Percentiles rank a stretch among this genome's conserved stretches.
phyloP scores from a whole-genome alignment of 148 eudicot genomes.

The Rhododendron vialii region DNA sequence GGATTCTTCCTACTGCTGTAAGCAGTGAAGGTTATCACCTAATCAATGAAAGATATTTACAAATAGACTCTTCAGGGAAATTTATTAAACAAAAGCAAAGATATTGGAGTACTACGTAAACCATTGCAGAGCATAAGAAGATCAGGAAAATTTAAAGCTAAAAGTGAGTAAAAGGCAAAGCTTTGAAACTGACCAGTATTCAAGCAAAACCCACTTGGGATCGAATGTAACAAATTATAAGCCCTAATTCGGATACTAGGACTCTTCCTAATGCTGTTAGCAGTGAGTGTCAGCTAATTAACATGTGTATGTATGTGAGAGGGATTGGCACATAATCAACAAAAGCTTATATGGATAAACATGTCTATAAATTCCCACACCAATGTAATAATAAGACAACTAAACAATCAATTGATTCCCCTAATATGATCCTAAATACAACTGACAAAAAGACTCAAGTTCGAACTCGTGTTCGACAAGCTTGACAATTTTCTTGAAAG shows the following conservation, averaged over 20 bases:
- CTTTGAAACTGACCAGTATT: neutral
- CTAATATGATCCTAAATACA: neutral
- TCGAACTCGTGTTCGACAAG: neutral
- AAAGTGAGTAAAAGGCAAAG: neutral
- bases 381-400: neutral
- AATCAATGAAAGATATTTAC: neutral
- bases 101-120: neutral
- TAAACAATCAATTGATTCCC: neutral
- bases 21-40: neutral
- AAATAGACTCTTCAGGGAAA: neutral
- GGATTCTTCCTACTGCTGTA: neutral
- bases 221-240: neutral
- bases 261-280: neutral
- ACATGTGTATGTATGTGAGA: neutral
- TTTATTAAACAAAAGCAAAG: neutral
- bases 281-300: neutral
- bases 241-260: neutral
- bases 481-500: neutral
- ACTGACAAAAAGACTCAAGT: neutral
- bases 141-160: neutral
- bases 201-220: neutral
- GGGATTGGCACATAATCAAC: neutral
- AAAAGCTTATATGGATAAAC: neutral
- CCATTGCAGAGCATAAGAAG: neutral
- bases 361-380: neutral